phyloP scores from a whole-genome alignment of 177 flowering plant genomes.

The Vitis hybrid region DNA sequence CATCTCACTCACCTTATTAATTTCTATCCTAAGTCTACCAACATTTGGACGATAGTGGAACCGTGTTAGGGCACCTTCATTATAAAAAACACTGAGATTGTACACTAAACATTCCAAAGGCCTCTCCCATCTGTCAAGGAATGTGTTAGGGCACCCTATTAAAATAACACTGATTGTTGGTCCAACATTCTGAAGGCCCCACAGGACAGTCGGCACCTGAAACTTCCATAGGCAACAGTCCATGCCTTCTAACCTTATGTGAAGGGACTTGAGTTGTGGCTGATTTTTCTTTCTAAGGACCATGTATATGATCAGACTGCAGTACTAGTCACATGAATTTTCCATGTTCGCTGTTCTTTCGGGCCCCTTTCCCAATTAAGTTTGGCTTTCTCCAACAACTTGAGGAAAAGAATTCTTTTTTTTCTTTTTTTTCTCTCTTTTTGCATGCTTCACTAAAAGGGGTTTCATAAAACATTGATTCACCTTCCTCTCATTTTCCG shows the following conservation, averaged over 20 bases:
- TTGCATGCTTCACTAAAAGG: no score
- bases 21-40: neutral
- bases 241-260: neutral
- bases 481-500: no score
- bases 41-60: neutral
- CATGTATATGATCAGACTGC: no score
- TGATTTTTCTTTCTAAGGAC: no score
- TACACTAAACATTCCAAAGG: no score
- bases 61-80: neutral
- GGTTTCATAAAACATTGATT: no score
- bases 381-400: no score
- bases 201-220: constrained; percentile 14
- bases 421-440: no score
- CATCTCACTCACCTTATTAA: constrained; percentile 8
- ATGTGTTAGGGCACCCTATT: neutral
- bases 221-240: constrained; percentile 19
- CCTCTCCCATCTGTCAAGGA: neutral
- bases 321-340: no score
- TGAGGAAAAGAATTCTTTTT: no score
- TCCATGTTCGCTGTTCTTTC: no score
- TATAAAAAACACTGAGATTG: neutral
- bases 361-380: neutral
- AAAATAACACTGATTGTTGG: neutral
- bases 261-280: neutral
- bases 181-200: constrained; percentile 24